These are phyloP conservation scores for Hanseniaspora lachancei DNA, from an alignment of 805 yeast species.

Conservation along the genomic window DNA sequence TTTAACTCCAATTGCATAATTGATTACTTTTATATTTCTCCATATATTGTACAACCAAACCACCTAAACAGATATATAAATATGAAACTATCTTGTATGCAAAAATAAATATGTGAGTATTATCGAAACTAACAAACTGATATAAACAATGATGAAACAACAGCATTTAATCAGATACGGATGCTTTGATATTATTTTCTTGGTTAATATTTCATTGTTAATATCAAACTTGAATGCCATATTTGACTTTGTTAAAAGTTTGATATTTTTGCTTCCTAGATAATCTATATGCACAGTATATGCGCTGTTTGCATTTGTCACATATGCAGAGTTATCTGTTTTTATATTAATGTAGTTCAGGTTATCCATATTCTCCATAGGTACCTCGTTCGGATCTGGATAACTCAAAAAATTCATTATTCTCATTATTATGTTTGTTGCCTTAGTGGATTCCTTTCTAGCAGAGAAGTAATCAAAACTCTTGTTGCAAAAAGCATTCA, in stretches of 20 bases:
- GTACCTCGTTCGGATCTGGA: background rate
- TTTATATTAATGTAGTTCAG: background rate
- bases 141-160: background rate
- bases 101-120: background rate
- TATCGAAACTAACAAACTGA: background rate
- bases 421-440: background rate
- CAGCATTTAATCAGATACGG: background rate
- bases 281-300: background rate
- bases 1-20: background rate
- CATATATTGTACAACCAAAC: background rate
- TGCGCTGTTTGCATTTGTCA: background rate
- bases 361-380: background rate
- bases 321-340: background rate
- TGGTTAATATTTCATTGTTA: background rate
- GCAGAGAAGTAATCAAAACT: constrained; percentile 2
- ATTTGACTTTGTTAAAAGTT: constrained; percentile 3
- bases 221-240: constrained; percentile 1
- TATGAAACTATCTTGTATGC: background rate
- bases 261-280: background rate
- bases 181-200: constrained; percentile 3
- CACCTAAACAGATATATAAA: too few relatives aligned
- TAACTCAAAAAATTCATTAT: background rate
- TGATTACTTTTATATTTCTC: background rate
- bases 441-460: background rate
- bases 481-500: background rate